Percentiles rank a stretch among this genome's conserved stretches.
Conservation (phyloP, 495 filamentous ascomycete species). For the Hyaloscypha variabilis region DNA sequence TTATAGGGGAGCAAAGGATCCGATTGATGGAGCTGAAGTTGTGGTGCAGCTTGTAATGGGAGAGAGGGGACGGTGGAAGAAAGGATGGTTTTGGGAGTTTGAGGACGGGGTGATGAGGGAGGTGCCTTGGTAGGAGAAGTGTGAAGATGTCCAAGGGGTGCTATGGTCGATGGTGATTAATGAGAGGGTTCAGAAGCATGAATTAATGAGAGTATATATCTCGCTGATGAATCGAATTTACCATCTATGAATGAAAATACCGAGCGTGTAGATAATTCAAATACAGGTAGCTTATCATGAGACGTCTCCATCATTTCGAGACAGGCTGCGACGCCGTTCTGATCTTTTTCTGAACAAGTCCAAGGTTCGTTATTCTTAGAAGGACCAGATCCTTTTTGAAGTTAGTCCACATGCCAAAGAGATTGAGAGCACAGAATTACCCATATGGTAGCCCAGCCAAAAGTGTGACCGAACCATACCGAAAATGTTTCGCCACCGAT, state of each 20-base stretch:
- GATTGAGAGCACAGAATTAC: constrained; percentile 15
- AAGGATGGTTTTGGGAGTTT: constrained; percentile 38
- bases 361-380: neutral
- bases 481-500: constrained; percentile 29
- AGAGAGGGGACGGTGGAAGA: constrained; percentile 30
- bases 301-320: neutral
- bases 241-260: too few relatives aligned
- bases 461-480: constrained; percentile 30
- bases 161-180: too few relatives aligned
- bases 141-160: too few relatives aligned
- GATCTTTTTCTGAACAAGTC: neutral
- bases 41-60: constrained; percentile 35
- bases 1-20: constrained; percentile 35
- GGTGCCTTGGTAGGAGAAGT: constrained; percentile 36
- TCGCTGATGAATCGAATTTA: too few relatives aligned
- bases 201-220: too few relatives aligned
- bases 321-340: neutral
- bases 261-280: too few relatives aligned
- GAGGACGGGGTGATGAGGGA: constrained; percentile 38
- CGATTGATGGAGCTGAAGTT: constrained; percentile 38
- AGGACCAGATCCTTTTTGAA: constrained; percentile 14
- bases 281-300: too few relatives aligned
- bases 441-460: constrained; percentile 35
- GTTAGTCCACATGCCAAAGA: neutral
- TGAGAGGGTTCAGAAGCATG: too few relatives aligned